Conservation (phyloP, 495 filamentous ascomycete genomes). For the Penicilliopsis zonata region DNA sequence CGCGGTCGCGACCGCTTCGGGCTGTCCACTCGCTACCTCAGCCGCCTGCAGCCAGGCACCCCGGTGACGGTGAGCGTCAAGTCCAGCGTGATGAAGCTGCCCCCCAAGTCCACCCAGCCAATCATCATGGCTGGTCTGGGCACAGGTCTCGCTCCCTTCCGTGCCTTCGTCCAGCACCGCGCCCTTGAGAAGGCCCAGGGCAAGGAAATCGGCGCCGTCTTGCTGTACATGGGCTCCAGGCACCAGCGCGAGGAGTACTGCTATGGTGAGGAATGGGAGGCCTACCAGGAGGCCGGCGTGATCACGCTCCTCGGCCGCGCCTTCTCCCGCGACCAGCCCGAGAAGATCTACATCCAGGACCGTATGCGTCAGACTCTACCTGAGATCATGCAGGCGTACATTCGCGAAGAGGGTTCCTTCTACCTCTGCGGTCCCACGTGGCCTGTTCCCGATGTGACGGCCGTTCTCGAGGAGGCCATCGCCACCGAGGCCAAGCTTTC, state of each 20-base stretch:
- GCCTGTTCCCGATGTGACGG: slow-evolving; percentile 97
- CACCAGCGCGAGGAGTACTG: slow-evolving; percentile 98
- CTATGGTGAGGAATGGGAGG: slow-evolving; percentile 99
- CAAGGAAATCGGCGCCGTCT: slow-evolving; percentile 82
- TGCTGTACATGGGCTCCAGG: slow-evolving; percentile 93
- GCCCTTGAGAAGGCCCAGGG: slow-evolving; percentile 93
- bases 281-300: slow-evolving; percentile 88
- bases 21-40: slow-evolving; percentile 82
- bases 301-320: slow-evolving; percentile 89
- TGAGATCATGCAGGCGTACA: slow-evolving; percentile 84
- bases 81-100: slow-evolving; percentile 96
- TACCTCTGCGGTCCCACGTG: slow-evolving; percentile 97
- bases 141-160: slow-evolving; percentile 93
- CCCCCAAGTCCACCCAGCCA: slow-evolving; percentile 69
- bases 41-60: slow-evolving; percentile 56
- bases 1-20: slow-evolving; percentile 83
- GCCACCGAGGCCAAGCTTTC: slow-evolving; percentile 53
- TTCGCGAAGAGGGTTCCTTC: slow-evolving; percentile 79
- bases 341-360: slow-evolving; percentile 99
- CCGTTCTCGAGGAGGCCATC: slow-evolving; percentile 87
- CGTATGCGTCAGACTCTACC: slow-evolving; percentile 80
- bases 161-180: slow-evolving; percentile 95
- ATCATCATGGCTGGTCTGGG: slow-evolving; percentile 99
- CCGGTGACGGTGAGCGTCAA: slow-evolving; percentile 86
- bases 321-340: slow-evolving; percentile 90